Base-by-base conservation (phyloP, 805 yeast genomes). In the Kregervanrija pseudodelftensis region DNA sequence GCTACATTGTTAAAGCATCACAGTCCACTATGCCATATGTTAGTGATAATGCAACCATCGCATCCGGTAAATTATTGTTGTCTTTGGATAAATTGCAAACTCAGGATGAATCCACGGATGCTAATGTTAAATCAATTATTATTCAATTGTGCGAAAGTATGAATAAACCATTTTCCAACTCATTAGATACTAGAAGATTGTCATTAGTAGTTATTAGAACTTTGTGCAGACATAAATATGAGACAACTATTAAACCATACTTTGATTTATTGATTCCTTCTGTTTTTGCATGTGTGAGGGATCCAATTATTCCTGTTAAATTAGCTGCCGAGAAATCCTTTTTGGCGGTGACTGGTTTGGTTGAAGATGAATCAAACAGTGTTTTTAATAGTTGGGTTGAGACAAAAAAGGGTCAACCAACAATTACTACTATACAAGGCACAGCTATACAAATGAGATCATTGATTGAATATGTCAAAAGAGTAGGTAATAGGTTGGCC, bases 241-340 rank as follows among this genome's bases (percentile, higher is more conserved):
- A 69, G 0, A 63, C 59, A 8, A 61, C 76, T 17, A 66, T 86
- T 40, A 65, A 66, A 45, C 80, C 83, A 11, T 69, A 72, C 54
- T 66, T 77, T 50, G 79, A 80, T 52, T 49, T 64, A 0, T 55
- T 91, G 42, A 86, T 75, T 3, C 87, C 93, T 11, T 70, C 86
- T 11, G 80, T 89, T 2, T 91, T 91, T 61, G 68, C 82, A 0
- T 82, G 93, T 60, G 82, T 91, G 36, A 74, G 99, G 52, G 96
- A 90, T 57, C 73, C 81, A n/a, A 71, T 86, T 40, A 87, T 91
- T 57, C 97, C 99, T 4, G 82, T 91, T 53, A 90, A 89, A 57
- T 72, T 91, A 49, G 96, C 97, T 1, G 96, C 96, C 8, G 99
- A 91, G 62, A 87, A 87, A 67, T 89, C 95, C 1, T 89, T 76